These are phyloP conservation scores for Lathyrus aphaca DNA, from an alignment of 306 rosid genomes.

Conservation along the genomic window DNA sequence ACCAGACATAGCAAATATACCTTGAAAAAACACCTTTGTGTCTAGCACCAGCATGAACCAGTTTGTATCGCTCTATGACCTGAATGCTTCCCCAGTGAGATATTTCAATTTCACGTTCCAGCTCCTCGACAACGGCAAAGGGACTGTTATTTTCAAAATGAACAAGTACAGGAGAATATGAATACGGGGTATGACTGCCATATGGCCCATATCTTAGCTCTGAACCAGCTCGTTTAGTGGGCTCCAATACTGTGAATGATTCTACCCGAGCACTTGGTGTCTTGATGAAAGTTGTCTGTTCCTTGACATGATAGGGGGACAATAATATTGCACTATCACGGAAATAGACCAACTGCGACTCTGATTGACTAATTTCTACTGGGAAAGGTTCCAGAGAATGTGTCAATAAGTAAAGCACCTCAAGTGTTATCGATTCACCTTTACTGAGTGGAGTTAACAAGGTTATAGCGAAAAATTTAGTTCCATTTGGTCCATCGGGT, in stretches of 20 bases:
- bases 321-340: constrained; percentile 81
- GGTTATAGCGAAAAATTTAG: constrained; percentile 65
- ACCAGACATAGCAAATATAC: constrained; percentile 47
- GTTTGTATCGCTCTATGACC: constrained; percentile 78
- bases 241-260: constrained; percentile 79
- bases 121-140: constrained; percentile 93
- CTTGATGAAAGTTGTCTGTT: constrained; percentile 78
- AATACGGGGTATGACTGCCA: constrained; percentile 62
- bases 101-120: constrained; percentile 93
- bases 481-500: constrained; percentile 83
- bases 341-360: constrained; percentile 87
- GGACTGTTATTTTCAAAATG: constrained; percentile 95
- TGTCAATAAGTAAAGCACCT: constrained; percentile 81
- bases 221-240: constrained; percentile 67
- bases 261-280: constrained; percentile 82
- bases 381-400: constrained; percentile 92
- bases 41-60: constrained; percentile 86
- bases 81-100: constrained; percentile 98
- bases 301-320: constrained; percentile 87
- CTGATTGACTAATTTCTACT: constrained; percentile 85
- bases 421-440: constrained; percentile 72
- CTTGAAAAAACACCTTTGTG: constrained; percentile 96
- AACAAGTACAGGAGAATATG: constrained; percentile 79
- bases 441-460: constrained; percentile 62
- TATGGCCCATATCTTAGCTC: constrained; percentile 92